Evolutionary conservation across 768 basidiomycete genomes (phyloP), one percentile per base, ranked within the genome.

Genomic region (Paxillus ammoniavirescens): DNA sequence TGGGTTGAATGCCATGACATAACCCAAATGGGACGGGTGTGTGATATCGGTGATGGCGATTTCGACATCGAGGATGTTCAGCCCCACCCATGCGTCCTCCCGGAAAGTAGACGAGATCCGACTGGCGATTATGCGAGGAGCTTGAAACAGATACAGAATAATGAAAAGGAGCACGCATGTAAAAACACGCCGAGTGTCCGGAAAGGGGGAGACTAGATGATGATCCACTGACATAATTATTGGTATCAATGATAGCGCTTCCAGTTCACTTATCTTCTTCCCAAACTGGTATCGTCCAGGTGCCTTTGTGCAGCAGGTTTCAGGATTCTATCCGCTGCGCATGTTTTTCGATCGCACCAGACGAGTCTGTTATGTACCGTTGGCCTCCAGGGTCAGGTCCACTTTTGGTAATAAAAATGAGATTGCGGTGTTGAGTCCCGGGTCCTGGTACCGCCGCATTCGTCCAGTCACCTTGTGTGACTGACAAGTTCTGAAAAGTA

Each of bases 331-430:
- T 54, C 61, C 18, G 45, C n/a, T 35, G 46, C 40, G 52, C 54
- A 53, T 53, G 61, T 47, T 42, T 50, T 53, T 61, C 46, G 53
- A 61, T 64, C 63, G 47, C 53, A 47, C 47, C 37, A 43, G 64
- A 65, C 57, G n/a, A n/a, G 50, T 53, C 58, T 57, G n/a, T n/a
- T n/a, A n/a, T n/a, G n/a, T 21, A 21, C 21, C 21, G 21, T 21
- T 21, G 21, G 21, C 21, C 21, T 21, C 21, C 21, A 21, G 21
- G 21, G 21, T 21, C 21, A 21, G 21, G 21, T 21, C 21, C 21
- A 21, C 21, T 21, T 21, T 21, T 21, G 21, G 21, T 21, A 21
- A 21, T 1, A 21, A 21, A 21, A 21, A 21, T 21, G 21, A 21
- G 21, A 21, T 21, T 21, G 21, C 21, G 21, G 21, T 21, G 21